Conservation (phyloP, 2,329 filamentous ascomycete genomes). For the Apiospora hydei region DNA sequence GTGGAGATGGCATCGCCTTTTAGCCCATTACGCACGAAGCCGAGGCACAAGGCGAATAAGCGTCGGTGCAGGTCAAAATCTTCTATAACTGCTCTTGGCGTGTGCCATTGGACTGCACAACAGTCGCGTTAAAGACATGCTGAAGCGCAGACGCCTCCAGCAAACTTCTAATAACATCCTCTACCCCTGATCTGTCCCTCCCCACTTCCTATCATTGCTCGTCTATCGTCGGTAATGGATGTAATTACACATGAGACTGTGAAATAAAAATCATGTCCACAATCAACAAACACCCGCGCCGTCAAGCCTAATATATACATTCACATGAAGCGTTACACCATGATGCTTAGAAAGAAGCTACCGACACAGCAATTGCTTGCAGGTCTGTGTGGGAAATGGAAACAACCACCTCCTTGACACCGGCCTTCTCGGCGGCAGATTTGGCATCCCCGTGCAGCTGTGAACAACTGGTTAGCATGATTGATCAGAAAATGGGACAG, state of each 20-base stretch:
- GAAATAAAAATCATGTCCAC: background rate
- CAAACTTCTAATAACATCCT: background rate
- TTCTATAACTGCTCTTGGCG: background rate
- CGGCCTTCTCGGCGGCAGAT: constrained; percentile 81
- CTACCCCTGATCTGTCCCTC: background rate
- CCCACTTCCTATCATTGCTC: background rate
- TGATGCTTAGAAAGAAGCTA: constrained; percentile 55
- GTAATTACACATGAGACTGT: background rate
- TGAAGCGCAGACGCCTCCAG: background rate
- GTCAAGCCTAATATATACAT: constrained; percentile 21
- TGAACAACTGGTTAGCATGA: constrained; percentile 46
- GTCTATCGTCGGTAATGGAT: constrained; percentile 8
- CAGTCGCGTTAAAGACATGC: background rate
- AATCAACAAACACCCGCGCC: background rate
- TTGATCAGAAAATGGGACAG: constrained; percentile 25
- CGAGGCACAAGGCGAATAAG: background rate
- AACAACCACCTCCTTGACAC: constrained; percentile 87
- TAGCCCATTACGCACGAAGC: background rate
- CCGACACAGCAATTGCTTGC: constrained; percentile 93
- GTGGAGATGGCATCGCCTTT: background rate
- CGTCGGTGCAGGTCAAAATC: background rate
- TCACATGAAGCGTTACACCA: background rate
- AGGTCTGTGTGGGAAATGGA: constrained; percentile 96
- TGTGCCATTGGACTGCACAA: too few species aligned
- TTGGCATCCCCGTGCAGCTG: constrained; percentile 89